A percentile compares a stretch with the other conserved stretches of the same genome.
phyloP scores from a whole-genome alignment of 345 rosid species.

The Bruguiera sexangula region DNA sequence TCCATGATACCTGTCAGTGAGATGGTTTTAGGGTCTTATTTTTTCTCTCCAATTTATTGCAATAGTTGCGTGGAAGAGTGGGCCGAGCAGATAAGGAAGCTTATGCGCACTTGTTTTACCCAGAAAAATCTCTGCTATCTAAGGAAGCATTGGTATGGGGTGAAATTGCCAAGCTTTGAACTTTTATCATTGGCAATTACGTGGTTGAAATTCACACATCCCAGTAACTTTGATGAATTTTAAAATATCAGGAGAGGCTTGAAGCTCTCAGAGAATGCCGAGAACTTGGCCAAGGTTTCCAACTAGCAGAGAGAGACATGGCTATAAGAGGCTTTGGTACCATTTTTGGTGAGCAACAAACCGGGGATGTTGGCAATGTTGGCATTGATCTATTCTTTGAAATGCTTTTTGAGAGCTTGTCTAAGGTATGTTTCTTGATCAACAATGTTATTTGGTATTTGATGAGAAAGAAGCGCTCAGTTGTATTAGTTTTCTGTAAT shows the following conservation, averaged over 20 bases:
- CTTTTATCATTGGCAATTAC: conserved; percentile 10
- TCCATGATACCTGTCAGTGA: background rate
- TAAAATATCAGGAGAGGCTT: conserved; percentile 75
- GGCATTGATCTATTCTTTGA: conserved; percentile 96
- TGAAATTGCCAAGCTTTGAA: conserved; percentile 4
- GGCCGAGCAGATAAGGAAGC: conserved; percentile 98
- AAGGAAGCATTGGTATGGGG: conserved; percentile 71
- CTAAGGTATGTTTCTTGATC: conserved; percentile 52
- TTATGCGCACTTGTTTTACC: conserved; percentile 89
- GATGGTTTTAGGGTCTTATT: conserved; percentile 7
- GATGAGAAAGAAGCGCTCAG: background rate
- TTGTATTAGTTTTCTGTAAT: too few relatives aligned
- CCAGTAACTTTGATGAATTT: conserved; percentile 21
- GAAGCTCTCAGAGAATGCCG: conserved; percentile 82
- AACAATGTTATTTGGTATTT: conserved; percentile 4
- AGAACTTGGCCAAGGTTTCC: conserved; percentile 98
- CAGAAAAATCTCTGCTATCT: conserved; percentile 71
- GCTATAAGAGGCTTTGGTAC: conserved; percentile 95
- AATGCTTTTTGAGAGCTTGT: conserved; percentile 94
- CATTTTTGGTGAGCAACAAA: conserved; percentile 97
- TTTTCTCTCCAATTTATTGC: conserved; percentile 12
- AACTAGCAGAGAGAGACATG: conserved; percentile 97
- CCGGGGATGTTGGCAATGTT: conserved; percentile 95
- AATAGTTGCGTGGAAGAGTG: conserved; percentile 97
- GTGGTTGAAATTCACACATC: background rate